phyloP scores from a whole-genome alignment of 192 early-diverging fungal species.

The Fimicolochytrium jonesii region DNA sequence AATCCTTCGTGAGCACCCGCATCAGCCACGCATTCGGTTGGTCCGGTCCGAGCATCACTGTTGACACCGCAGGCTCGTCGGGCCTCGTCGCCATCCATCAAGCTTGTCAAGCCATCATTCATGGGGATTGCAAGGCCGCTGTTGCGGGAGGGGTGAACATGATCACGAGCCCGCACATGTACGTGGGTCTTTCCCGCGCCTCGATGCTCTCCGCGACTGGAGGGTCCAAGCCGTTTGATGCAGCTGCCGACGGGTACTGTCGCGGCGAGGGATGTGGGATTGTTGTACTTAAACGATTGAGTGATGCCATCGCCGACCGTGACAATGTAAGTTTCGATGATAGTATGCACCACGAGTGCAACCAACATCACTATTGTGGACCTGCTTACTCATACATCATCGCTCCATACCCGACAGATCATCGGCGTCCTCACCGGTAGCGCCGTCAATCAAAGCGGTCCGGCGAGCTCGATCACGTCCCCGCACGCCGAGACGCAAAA shows the following conservation, averaged over 20 bases:
- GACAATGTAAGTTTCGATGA: slow-evolving; percentile 24
- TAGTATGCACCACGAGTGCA: slow-evolving; percentile 23
- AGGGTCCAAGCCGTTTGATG: slow-evolving; percentile 20
- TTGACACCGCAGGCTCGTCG: background rate
- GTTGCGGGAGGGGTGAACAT: background rate
- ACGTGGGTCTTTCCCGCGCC: slow-evolving; percentile 9
- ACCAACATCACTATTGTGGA: background rate
- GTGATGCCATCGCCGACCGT: slow-evolving; percentile 24
- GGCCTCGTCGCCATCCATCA: background rate
- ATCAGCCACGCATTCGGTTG: background rate
- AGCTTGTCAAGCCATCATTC: background rate
- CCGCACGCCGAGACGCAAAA: slow-evolving; percentile 3
- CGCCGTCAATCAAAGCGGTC: too few species aligned
- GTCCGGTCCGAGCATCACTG: background rate
- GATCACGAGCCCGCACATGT: background rate
- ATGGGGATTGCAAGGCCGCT: background rate
- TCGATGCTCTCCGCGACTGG: slow-evolving; percentile 25
- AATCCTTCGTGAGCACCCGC: background rate
- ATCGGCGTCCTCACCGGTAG: too few species aligned
- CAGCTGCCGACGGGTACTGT: slow-evolving; percentile 33
- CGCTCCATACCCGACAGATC: too few species aligned
- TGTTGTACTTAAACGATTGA: slow-evolving; percentile 24
- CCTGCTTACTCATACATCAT: too few species aligned
- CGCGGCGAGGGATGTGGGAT: slow-evolving; percentile 31
- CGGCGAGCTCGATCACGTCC: too few species aligned